Conservation (phyloP, 345 rosid genomes). For the Anacardium occidentale region DNA sequence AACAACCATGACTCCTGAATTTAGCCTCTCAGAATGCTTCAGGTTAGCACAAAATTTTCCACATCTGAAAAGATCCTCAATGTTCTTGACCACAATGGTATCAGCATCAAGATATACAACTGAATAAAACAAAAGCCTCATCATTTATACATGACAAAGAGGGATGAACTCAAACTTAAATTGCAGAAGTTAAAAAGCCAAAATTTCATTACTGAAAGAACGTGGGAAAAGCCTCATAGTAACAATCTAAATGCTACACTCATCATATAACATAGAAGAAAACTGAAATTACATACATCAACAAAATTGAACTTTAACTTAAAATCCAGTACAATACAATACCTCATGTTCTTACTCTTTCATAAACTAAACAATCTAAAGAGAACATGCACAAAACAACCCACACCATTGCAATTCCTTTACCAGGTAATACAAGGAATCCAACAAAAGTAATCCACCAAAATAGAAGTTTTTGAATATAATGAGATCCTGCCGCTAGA, state of each 20-base stretch:
- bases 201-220: not conserved
- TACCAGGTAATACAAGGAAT: too few relatives aligned
- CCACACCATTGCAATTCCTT: not conserved
- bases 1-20: slow-evolving; percentile 97
- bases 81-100: slow-evolving; percentile 90
- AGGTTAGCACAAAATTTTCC: slow-evolving; percentile 84
- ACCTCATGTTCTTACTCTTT: not conserved
- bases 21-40: slow-evolving; percentile 94
- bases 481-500: too few relatives aligned
- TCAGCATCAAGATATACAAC: slow-evolving; percentile 96
- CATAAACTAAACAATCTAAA: too few relatives aligned
- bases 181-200: not conserved
- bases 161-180: not conserved
- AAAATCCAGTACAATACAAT: not conserved
- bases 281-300: not conserved
- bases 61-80: slow-evolving; percentile 83
- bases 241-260: not conserved
- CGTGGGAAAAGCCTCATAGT: not conserved
- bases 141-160: not conserved
- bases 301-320: not conserved
- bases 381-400: not conserved
- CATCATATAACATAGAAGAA: not conserved
- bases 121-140: slow-evolving; percentile 29
- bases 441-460: too few relatives aligned
- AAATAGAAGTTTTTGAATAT: too few relatives aligned